Base-by-base conservation (phyloP, 2,329 filamentous ascomycete genomes). In the Sordariomycetes sp. region DNA sequence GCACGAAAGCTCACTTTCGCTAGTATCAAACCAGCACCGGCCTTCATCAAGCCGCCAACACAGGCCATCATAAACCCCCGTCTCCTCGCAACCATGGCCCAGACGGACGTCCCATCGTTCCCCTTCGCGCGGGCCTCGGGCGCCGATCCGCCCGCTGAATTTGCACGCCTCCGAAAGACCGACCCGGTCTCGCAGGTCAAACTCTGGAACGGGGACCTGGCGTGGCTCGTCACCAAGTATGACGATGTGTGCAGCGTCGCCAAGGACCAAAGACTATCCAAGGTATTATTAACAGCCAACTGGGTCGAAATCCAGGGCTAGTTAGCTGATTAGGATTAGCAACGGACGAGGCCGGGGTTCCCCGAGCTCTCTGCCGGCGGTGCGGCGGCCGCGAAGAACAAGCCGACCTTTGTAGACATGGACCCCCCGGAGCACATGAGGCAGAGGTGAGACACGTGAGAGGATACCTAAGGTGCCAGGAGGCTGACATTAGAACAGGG, bases 401-500 rank as follows among this genome's bases (percentile, higher is more conserved):
- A 72, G 58, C 74, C 77, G 1, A 79, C 75, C 0, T 79, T 79
- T 62, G 76, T 79, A 5, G 75, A 79, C 62, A 78, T 79, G 74
- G 76, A 79, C 60, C 64, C 74, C 3, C 77, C 77, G 0, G 70
- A 71, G 2, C 77, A 79, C 59, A 76, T 74, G 70, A 64, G 68
- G 16, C 74, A 79, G 59, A 70, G 74, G 72, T 71, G 63, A 58
- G 57, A 51, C 40, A 7, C 46, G 14, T n/a, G n/a, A n/a, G n/a
- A n/a, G n/a, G n/a, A n/a, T n/a, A n/a, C n/a, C n/a, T n/a, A n/a
- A n/a, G n/a, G n/a, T n/a, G n/a, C 4, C 10, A n/a, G 28, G 32
- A 18, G 4, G 18, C 24, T 32, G 28, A 46, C 32, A 24, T 22
- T 5, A 25, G 2, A 3, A 3, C 14, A 75, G 75, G 59, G 64